Evolutionary conservation across 1,284 basidiomycete genomes (phyloP).

Genomic region (Naganishia sp.): DNA sequence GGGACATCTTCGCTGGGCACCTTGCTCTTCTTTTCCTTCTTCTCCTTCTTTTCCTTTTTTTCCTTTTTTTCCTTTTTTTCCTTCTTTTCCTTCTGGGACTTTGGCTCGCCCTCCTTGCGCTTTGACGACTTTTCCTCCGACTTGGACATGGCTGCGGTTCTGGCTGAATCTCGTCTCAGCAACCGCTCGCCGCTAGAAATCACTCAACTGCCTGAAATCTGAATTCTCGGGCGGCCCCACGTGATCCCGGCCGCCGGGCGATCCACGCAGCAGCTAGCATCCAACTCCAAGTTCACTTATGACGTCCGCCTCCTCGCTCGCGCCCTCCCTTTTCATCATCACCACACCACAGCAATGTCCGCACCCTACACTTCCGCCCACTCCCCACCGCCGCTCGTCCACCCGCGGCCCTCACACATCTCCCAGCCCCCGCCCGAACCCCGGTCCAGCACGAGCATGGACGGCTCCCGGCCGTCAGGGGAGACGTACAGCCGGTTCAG

Average conservation of each 20-base stretch:
- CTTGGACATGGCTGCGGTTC: slow-evolving; percentile 33
- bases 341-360: slow-evolving; percentile 32
- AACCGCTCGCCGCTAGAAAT: slow-evolving; percentile 2
- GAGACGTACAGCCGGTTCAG: slow-evolving; percentile 49
- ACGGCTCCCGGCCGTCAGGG: slow-evolving; percentile 24
- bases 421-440: slow-evolving; percentile 81
- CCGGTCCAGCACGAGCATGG: slow-evolving; percentile 54
- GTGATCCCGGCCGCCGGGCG: slow-evolving; percentile 17
- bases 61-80: slow-evolving; percentile 19
- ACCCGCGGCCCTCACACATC: slow-evolving; percentile 86
- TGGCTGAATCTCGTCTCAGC: neutral
- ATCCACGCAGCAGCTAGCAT: slow-evolving; percentile 1
- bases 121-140: slow-evolving; percentile 28
- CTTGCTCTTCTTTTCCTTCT: slow-evolving; percentile 2
- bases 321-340: neutral
- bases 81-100: slow-evolving; percentile 16
- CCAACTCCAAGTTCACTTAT: neutral
- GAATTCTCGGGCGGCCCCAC: slow-evolving; percentile 18
- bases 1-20: neutral
- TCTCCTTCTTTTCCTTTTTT: slow-evolving; percentile 22
- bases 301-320: neutral
- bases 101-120: slow-evolving; percentile 9
- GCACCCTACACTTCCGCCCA: slow-evolving; percentile 54
- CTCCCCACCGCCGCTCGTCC: slow-evolving; percentile 78
- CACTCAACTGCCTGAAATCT: neutral